Evolutionary conservation across 1,284 basidiomycete species (phyloP), one percentile per base, ranked within the genome.

Genomic region (Cutaneotrichosporon arboriforme): DNA sequence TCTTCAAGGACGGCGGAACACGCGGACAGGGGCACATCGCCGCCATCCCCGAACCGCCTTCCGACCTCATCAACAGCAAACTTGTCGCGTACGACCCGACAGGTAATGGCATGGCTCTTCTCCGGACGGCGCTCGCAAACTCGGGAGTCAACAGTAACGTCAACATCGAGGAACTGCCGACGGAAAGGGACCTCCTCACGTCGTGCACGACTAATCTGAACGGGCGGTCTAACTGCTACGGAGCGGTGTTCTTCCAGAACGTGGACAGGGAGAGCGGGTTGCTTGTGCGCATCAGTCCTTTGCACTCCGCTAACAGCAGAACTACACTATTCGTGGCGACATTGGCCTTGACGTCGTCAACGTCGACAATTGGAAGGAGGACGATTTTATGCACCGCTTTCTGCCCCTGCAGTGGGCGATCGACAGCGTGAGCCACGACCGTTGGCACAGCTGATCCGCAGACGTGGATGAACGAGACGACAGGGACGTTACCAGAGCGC

Each of bases 321-420:
- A 84, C 62, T 90, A 89, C 63, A 88, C 85, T 0, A 80, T 89
- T 45, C 75, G 79, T 17, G 82, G 81, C 0, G 87, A 88, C 64
- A 79, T 76, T 4, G 86, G 87, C 8, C 73, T 88, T 22, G 72
- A 73, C 23, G 79, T 80, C 52, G 80, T 89, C 55, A 80, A 88
- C 61, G 85, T 87, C 4, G 74, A 77, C 33, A 76, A 77, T 26
- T 84, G 87, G 64, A 78, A 70, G 2, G 83, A 85, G 56, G 86
- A 88, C 71, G 83, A 84, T 62, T 53, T 65, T 20, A 86, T 88
- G 68, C 73, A 75, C 49, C 77, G 84, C 46, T 77, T 86, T 23
- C 67, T 89, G 17, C 87, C 87, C 1, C 66, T 89, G 14, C 87
- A 90, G 61, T 85, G 86, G 80, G 85, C 86, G 4, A 76, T 90